Evolutionary conservation across 1,139 yeast species (phyloP).

Genomic region (Saccharomyces hybrid): DNA sequence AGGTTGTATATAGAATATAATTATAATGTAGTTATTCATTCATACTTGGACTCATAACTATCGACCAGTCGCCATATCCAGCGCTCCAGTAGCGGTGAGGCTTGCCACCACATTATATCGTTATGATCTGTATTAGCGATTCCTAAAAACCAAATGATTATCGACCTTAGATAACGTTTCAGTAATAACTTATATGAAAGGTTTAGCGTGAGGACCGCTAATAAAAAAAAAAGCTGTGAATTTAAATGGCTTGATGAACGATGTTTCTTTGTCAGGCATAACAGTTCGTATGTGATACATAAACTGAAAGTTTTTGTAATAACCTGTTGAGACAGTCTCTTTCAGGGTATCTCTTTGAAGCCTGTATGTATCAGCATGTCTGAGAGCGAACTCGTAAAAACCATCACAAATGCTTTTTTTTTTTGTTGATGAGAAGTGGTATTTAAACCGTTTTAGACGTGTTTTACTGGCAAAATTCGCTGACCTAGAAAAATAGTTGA

Average conservation of each 20-base stretch:
- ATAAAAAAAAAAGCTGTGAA: not conserved
- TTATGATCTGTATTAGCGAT: not conserved
- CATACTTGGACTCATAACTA: not conserved
- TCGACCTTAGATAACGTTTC: not conserved
- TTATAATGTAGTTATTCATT: not conserved
- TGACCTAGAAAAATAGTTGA: too few relatives aligned
- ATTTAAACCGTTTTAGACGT: too few relatives aligned
- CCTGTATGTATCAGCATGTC: too few relatives aligned
- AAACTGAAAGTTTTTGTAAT: not conserved
- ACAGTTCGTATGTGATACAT: not conserved
- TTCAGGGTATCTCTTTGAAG: not conserved
- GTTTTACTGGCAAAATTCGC: too few relatives aligned
- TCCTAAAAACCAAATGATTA: not conserved
- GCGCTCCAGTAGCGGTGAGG: not conserved
- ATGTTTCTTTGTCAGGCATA: not conserved
- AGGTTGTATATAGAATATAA: not conserved
- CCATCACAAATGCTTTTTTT: too few relatives aligned
- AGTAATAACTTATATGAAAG: not conserved
- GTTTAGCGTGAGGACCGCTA: not conserved
- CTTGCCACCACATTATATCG: constrained; percentile 3
- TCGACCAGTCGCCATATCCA: not conserved
- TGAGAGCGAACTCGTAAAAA: too few relatives aligned
- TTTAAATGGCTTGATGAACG: not conserved
- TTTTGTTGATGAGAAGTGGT: too few relatives aligned
- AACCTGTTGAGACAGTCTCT: not conserved